These are phyloP conservation scores for Entomortierella parvispora DNA, from an alignment of 192 early-diverging fungal genomes.

Conservation along the genomic window DNA sequence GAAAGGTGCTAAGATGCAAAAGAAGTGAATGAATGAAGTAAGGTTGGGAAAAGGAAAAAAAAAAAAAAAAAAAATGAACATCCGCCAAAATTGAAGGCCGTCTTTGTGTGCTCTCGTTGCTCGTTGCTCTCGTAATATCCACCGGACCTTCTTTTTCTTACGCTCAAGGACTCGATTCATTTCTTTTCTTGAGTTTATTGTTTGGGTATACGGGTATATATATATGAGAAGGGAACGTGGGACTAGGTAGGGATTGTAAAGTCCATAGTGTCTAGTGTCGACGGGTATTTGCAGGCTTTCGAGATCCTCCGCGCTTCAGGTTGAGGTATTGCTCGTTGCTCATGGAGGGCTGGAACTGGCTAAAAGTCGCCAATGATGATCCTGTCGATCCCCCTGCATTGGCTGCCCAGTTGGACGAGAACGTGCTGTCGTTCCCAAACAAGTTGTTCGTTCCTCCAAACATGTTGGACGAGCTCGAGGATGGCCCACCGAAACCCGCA, in stretches of 20 bases:
- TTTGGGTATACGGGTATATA: no score
- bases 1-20: neutral
- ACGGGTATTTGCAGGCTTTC: neutral
- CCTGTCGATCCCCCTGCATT: neutral
- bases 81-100: neutral
- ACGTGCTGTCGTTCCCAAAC: neutral
- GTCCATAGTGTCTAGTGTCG: neutral
- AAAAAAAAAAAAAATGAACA: neutral
- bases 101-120: no score
- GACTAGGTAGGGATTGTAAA: no score
- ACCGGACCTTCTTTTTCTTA: no score
- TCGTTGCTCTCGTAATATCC: no score
- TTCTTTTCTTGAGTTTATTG: no score
- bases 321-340: slow-evolving; percentile 25
- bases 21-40: neutral
- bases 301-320: neutral
- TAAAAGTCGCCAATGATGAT: neutral
- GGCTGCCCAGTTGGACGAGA: neutral
- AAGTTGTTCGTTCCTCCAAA: neutral
- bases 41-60: neutral
- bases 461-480: neutral
- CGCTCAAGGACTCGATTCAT: no score
- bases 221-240: no score
- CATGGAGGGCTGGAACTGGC: slow-evolving; percentile 21
- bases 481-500: neutral